phyloP scores from a whole-genome alignment of 768 basidiomycete genomes.

The Hysterangium stoloniferum region DNA sequence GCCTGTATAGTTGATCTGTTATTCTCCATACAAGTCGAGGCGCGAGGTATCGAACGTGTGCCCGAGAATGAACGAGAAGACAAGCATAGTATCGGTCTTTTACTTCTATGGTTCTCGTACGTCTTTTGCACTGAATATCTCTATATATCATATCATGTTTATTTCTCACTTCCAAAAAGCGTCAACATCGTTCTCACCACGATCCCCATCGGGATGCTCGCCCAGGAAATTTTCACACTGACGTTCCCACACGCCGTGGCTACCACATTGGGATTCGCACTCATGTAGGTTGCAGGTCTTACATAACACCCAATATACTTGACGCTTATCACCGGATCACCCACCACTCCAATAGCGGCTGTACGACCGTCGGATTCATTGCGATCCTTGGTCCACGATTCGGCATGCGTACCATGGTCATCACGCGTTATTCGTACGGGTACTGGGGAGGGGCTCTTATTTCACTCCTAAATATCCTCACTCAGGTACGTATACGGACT shows the following conservation, averaged over 20 bases:
- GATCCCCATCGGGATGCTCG: constrained; percentile 44
- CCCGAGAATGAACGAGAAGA: constrained; percentile 40
- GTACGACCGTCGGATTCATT: constrained; percentile 38
- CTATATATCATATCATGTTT: constrained; percentile 2
- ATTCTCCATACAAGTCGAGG: constrained; percentile 31
- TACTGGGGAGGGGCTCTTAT: constrained; percentile 42
- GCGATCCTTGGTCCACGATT: constrained; percentile 47
- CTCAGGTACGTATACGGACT: constrained; percentile 26
- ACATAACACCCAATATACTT: too few species aligned
- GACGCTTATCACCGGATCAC: neutral
- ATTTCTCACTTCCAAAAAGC: constrained; percentile 27
- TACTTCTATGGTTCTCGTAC: constrained; percentile 6
- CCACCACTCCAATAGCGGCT: constrained; percentile 23
- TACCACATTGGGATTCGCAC: neutral
- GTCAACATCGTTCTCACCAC: constrained; percentile 41
- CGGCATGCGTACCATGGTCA: constrained; percentile 48
- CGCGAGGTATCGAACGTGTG: constrained; percentile 46
- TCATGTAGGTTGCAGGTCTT: neutral
- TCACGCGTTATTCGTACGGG: constrained; percentile 40
- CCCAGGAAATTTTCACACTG: constrained; percentile 39
- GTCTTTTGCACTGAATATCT: neutral
- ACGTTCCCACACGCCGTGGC: constrained; percentile 33
- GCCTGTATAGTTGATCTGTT: neutral
- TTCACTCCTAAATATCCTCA: constrained; percentile 46
- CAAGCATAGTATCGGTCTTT: constrained; percentile 24